Conservation (phyloP, 2,329 filamentous ascomycete genomes). For the Clathrospora elynae region DNA sequence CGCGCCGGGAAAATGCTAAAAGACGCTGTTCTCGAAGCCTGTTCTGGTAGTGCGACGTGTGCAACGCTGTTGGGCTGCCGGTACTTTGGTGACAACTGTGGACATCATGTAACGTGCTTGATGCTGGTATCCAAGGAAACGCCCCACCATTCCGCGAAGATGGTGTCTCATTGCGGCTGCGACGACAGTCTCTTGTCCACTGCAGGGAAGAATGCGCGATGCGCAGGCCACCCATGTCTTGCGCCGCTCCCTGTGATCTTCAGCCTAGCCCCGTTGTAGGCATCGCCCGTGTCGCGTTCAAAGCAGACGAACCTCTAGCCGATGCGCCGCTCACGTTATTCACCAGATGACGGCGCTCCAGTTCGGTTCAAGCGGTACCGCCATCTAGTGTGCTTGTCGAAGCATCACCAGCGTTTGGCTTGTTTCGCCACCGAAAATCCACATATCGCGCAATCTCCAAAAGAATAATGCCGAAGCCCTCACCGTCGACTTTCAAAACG, state of each 20-base stretch:
- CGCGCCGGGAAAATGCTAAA: conserved; percentile 44
- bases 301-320: conserved; percentile 30
- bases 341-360: too few relatives aligned
- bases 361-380: too few relatives aligned
- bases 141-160: conserved; percentile 18
- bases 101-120: conserved; percentile 3
- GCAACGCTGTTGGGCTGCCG: conserved; percentile 33
- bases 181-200: conserved; percentile 37
- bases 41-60: conserved; percentile 32
- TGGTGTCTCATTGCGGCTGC: conserved; percentile 38
- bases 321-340: conserved; percentile 18
- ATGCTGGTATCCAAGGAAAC: conserved; percentile 18
- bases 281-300: conserved; percentile 36
- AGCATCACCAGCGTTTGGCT: conserved; percentile 42
- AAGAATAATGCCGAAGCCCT: conserved; percentile 28
- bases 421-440: conserved; percentile 43
- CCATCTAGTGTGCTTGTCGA: conserved; percentile 31
- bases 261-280: conserved; percentile 23
- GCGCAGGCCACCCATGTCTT: conserved; percentile 38
- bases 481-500: conserved; percentile 39
- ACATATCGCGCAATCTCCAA: conserved; percentile 37
- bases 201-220: conserved; percentile 40
- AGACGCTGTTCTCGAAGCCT: conserved; percentile 45
- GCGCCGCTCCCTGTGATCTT: conserved; percentile 35
- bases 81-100: conserved; percentile 40